These are phyloP conservation scores for Chaetothyriales sp. DNA, from an alignment of 2,329 filamentous ascomycete species.

Conservation along the genomic window DNA sequence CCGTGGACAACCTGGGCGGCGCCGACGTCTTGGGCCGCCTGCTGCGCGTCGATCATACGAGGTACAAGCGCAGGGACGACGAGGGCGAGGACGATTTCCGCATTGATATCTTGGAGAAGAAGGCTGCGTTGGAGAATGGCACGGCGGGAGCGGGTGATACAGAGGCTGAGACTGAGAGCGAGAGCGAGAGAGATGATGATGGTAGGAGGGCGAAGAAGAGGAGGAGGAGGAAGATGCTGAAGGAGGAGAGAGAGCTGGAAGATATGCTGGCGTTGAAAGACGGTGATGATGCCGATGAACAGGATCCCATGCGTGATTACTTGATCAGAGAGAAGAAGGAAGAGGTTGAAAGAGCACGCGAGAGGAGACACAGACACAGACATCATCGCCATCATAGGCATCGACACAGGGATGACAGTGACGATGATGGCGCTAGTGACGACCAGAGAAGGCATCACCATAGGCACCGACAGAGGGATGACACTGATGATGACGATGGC, in stretches of 20 bases:
- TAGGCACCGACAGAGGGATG: not conserved
- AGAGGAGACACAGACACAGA: conserved; percentile 31
- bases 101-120: conserved; percentile 31
- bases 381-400: conserved; percentile 21
- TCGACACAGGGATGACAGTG: conserved; percentile 4
- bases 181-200: conserved; percentile 31
- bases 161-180: conserved; percentile 21
- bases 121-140: conserved; percentile 21
- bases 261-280: conserved; percentile 43
- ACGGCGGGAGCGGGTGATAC: conserved; percentile 1
- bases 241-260: conserved; percentile 67
- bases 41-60: conserved; percentile 77
- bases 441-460: conserved; percentile 4
- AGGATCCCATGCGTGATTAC: conserved; percentile 94
- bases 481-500: not conserved
- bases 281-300: conserved; percentile 68
- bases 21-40: conserved; percentile 66
- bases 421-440: conserved; percentile 1
- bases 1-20: conserved; percentile 88
- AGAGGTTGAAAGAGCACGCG: conserved; percentile 59
- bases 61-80: conserved; percentile 71
- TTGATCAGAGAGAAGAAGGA: conserved; percentile 82
- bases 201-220: conserved; percentile 20
- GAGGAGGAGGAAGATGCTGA: conserved; percentile 40
- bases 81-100: conserved; percentile 35